Percentiles rank a stretch among this genome's conserved stretches.
Evolutionary conservation across 2,329 filamentous ascomycete species (phyloP).

Genomic region (Aureobasidium sp.): DNA sequence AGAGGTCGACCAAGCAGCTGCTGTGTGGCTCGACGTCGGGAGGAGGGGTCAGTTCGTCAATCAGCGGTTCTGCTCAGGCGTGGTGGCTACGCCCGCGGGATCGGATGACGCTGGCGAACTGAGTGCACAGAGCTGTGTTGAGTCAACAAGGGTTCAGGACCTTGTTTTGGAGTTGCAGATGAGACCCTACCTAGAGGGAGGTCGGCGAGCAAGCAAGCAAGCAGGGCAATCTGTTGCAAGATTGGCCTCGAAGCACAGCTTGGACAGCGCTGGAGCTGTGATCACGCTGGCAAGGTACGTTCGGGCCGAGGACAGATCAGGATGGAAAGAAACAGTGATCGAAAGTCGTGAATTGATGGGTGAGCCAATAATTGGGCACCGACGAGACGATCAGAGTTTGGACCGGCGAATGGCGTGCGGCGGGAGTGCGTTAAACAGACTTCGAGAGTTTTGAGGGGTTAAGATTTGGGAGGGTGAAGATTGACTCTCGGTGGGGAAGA

Average conservation of each 20-base stretch:
- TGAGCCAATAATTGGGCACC: constrained; percentile 8
- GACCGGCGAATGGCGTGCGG: constrained; percentile 12
- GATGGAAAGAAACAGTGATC: background rate
- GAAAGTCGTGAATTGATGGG: background rate
- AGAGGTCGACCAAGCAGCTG: background rate
- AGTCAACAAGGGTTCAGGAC: background rate
- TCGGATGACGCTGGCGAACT: background rate
- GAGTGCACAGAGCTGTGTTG: background rate
- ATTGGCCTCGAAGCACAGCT: constrained; percentile 4
- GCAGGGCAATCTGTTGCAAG: background rate
- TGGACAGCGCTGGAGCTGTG: background rate
- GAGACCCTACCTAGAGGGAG: background rate
- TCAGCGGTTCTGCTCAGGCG: background rate
- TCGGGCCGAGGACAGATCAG: constrained; percentile 11
- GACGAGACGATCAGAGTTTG: constrained; percentile 7
- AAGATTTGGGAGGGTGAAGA: constrained; percentile 12
- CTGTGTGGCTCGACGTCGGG: background rate
- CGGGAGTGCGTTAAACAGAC: constrained; percentile 11
- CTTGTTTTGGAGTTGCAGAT: background rate
- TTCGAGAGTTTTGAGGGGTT: constrained; percentile 11
- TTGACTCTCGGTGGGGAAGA: constrained; percentile 12
- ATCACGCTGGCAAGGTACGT: constrained; percentile 2
- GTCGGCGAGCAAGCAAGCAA: background rate
- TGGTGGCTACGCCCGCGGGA: background rate
- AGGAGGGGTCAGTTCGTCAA: background rate